phyloP scores from a whole-genome alignment of 169 alveolate species.

The Fabrea salina region DNA sequence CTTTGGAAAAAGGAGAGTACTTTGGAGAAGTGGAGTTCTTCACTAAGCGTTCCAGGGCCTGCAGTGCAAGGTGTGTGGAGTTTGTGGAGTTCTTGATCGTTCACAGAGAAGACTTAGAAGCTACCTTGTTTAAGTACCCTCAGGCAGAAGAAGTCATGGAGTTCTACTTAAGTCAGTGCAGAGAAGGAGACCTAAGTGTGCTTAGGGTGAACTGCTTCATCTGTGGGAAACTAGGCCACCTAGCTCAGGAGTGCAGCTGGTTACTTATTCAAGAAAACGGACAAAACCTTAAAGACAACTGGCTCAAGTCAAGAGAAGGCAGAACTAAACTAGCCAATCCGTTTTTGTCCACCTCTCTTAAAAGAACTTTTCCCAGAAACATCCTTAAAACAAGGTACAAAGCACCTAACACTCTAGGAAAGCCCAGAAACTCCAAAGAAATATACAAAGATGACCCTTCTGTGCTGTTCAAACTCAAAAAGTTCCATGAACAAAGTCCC shows the following conservation, averaged over 20 bases:
- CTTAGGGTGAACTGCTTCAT: slow-evolving; percentile 14
- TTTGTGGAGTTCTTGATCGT: neutral
- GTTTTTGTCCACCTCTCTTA: neutral
- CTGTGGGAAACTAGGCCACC: slow-evolving; percentile 25
- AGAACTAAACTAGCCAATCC: neutral
- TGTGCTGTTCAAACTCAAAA: neutral
- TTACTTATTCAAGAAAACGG: neutral
- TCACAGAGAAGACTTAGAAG: neutral
- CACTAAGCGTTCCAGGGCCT: slow-evolving; percentile 45
- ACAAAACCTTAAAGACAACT: neutral
- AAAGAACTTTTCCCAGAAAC: neutral
- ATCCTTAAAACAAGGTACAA: neutral
- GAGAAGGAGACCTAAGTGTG: neutral
- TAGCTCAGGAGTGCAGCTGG: neutral
- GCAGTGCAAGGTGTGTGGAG: slow-evolving; percentile 51
- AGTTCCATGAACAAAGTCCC: neutral
- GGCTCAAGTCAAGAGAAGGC: slow-evolving; percentile 18
- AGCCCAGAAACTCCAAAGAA: neutral
- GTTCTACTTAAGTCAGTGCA: neutral
- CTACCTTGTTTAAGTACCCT: neutral
- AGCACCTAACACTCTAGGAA: neutral
- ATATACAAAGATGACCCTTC: slow-evolving; percentile 8
- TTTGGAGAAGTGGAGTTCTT: slow-evolving; percentile 80
- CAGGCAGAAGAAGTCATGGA: neutral
- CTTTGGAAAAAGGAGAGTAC: slow-evolving; percentile 46